phyloP scores from a whole-genome alignment of 768 basidiomycete species.

The Boletus subcaerulescens region DNA sequence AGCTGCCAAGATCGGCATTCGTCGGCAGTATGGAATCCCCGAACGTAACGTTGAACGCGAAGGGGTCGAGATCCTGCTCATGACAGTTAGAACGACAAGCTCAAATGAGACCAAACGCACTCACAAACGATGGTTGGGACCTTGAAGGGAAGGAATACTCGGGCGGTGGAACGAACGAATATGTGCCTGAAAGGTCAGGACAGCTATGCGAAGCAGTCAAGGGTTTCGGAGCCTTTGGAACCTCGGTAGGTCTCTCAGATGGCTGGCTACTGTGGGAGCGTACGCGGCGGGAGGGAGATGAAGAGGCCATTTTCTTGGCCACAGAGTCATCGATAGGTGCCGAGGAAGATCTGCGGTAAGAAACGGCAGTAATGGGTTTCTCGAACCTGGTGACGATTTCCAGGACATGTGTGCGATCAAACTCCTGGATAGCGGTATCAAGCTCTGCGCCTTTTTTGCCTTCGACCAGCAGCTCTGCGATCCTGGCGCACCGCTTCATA shows the following conservation, averaged over 20 bases:
- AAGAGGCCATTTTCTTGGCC: slow-evolving; percentile 30
- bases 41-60: slow-evolving; percentile 28
- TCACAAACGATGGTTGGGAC: slow-evolving; percentile 50
- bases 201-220: slow-evolving; percentile 22
- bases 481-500: slow-evolving; percentile 61
- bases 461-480: slow-evolving; percentile 61
- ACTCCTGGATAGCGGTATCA: slow-evolving; percentile 60
- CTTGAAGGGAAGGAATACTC: slow-evolving; percentile 31
- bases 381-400: slow-evolving; percentile 72
- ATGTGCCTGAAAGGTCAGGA: slow-evolving; percentile 31
- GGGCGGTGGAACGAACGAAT: slow-evolving; percentile 34
- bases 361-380: slow-evolving; percentile 66
- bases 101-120: slow-evolving; percentile 19
- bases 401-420: slow-evolving; percentile 49
- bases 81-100: slow-evolving; percentile 2
- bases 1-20: slow-evolving; percentile 15
- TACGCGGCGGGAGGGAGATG: slow-evolving; percentile 14
- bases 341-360: slow-evolving; percentile 68
- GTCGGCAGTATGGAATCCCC: slow-evolving; percentile 29
- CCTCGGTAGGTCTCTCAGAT: slow-evolving; percentile 1
- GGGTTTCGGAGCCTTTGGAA: neutral
- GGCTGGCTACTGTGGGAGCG: slow-evolving; percentile 29
- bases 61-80: slow-evolving; percentile 29
- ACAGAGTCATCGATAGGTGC: slow-evolving; percentile 46
- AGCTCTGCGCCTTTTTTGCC: slow-evolving; percentile 66